Evolutionary conservation across 1,139 yeast species (phyloP), one percentile per base, ranked within the genome.

Genomic region (Candida dubliniensis): DNA sequence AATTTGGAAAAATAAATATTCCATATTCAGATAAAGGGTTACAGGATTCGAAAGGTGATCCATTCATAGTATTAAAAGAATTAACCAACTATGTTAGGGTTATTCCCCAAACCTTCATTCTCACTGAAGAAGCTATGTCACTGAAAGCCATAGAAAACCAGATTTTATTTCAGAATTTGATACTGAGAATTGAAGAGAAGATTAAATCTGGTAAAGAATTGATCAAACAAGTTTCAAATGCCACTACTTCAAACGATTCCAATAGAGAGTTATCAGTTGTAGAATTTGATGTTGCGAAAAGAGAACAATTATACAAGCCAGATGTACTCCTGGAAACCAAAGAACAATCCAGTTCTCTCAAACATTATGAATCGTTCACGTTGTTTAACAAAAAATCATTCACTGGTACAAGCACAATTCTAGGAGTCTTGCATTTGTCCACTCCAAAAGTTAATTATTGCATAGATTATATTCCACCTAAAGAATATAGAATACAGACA

Each of bases 41-140:
- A 51, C 59, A 68, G 37, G 70, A 71, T 51, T 56, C 65, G 30
- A 53, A 50, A 23, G 75, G 75, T 52, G 76, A 71, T 48, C 77
- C 72, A 53, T 71, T 62, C 51, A 64, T 71, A 29, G 70, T 73
- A 37, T 59, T 71, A 38, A 68, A 69, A 47, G 72, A 71, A 38
- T 45, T 53, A 10, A 50, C 53, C 10, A 56, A 56, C 10, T 56
- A 55, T 24, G 53, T 72, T 9, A 59, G 75, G 35, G 60, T 73
- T 8, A 50, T 67, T 3, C 70, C 61, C 45, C 57, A 59, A 42
- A 47, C 57, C n/a, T 40, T 34, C 10, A 33, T 37, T 25, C 49
- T 30, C 34, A 49, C 45, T 25, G 38, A 44, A 30, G 33, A 47
- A 40, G 56, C 57, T 41, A 44, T 49, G 46, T 42, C 39, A 18